Conservation (phyloP, 371 early-diverging fungal genomes). For the Amoeboaphelidium protococcarum region DNA sequence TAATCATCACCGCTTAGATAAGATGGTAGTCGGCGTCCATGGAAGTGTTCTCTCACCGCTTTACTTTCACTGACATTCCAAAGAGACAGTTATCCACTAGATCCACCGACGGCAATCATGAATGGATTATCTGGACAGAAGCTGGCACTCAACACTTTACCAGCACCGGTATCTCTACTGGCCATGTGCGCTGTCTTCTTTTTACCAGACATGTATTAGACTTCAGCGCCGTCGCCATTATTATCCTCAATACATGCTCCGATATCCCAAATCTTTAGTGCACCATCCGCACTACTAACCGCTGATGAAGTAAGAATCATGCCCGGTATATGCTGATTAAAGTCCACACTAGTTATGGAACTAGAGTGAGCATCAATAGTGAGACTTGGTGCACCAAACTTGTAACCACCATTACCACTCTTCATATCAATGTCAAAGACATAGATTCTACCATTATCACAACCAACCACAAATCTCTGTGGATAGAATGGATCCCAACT, state of each 20-base stretch:
- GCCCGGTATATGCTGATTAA: neutral
- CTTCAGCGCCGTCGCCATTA: constrained; percentile 7
- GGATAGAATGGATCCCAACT: constrained; percentile 67
- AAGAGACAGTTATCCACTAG: constrained; percentile 52
- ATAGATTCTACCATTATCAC: constrained; percentile 9
- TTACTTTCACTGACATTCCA: constrained; percentile 74
- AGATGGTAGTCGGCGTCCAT: too few species aligned
- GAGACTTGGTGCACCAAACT: too few species aligned
- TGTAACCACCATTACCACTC: too few species aligned
- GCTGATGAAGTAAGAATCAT: neutral
- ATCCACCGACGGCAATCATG: constrained; percentile 58
- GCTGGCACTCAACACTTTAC: constrained; percentile 38
- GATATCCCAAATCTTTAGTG: constrained; percentile 60
- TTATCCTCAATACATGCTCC: constrained; percentile 16
- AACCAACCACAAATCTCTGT: constrained; percentile 23
- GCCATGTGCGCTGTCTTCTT: constrained; percentile 36
- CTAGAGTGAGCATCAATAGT: neutral
- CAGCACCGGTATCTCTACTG: constrained; percentile 41
- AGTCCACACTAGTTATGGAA: neutral
- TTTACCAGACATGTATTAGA: constrained; percentile 17
- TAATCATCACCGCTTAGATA: too few species aligned
- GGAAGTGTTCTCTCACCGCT: too few species aligned
- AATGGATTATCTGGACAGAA: constrained; percentile 71
- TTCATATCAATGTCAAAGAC: neutral
- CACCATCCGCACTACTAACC: constrained; percentile 60